phyloP scores from a whole-genome alignment of 345 rosid genomes.

The Eucalyptus viminalis region DNA sequence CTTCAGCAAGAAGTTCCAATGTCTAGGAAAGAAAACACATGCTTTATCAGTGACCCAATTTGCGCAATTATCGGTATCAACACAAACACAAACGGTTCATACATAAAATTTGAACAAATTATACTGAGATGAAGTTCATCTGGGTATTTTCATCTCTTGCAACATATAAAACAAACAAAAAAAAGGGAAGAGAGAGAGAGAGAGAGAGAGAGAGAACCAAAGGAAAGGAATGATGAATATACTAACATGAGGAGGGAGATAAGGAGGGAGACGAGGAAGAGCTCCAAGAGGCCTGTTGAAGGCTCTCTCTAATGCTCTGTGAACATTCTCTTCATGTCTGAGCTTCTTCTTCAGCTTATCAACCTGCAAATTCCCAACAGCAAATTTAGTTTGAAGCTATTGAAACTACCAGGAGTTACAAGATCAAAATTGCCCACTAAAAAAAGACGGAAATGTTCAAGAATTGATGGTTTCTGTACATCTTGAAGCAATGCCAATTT shows the following conservation, averaged over 20 bases:
- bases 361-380: conserved; percentile 33
- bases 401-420: neutral
- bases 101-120: neutral
- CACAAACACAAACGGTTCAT: neutral
- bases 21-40: conserved; percentile 29
- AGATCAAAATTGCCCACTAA: neutral
- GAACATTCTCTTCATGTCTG: conserved; percentile 92
- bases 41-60: neutral
- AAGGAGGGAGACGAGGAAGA: conserved; percentile 94
- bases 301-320: conserved; percentile 93
- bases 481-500: conserved; percentile 76
- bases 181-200: neutral
- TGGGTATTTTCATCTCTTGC: neutral
- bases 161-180: neutral
- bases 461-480: conserved; percentile 23
- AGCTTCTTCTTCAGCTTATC: conserved; percentile 93
- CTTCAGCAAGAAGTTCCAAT: conserved; percentile 94
- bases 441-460: neutral
- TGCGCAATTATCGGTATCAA: neutral
- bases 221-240: neutral
- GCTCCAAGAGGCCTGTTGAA: conserved; percentile 89
- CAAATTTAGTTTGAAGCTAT: neutral
- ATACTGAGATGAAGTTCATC: neutral
- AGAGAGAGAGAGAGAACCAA: neutral
- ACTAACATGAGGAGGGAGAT: conserved; percentile 82